Conservation (phyloP, 352 stramenopile species). For the Phytophthora hybrid region DNA sequence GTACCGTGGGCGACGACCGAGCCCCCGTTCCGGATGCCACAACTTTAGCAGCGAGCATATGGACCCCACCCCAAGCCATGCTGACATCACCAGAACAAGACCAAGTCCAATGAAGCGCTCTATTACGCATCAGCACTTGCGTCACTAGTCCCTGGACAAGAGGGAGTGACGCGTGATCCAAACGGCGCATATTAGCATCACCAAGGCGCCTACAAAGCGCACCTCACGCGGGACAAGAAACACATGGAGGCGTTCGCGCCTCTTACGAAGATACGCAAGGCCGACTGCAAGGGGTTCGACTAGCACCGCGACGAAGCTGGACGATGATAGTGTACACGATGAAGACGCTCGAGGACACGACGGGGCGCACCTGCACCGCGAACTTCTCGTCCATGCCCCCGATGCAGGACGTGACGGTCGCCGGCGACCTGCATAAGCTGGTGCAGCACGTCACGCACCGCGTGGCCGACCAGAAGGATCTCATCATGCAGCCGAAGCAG, state of each 20-base stretch:
- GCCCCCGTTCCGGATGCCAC: too few relatives aligned
- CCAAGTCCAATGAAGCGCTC: neutral
- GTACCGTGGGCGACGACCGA: too few relatives aligned
- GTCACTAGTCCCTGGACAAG: neutral
- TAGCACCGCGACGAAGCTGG: neutral
- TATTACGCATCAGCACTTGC: neutral
- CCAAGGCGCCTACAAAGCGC: neutral
- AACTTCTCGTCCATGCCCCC: constrained; percentile 82
- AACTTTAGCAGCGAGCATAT: too few relatives aligned
- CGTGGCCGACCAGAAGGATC: too few relatives aligned
- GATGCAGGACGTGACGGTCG: constrained; percentile 81
- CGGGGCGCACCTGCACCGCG: too few relatives aligned
- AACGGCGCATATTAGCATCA: neutral
- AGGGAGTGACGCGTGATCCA: neutral
- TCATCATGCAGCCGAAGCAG: too few relatives aligned
- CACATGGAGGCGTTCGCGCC: neutral
- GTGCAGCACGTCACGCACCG: neutral
- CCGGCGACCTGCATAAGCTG: constrained; percentile 18
- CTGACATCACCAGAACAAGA: neutral
- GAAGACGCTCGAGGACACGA: too few relatives aligned
- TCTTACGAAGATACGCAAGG: neutral
- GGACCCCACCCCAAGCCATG: too few relatives aligned
- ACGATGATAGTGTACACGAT: constrained; percentile 80
- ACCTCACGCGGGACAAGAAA: neutral
- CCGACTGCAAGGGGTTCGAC: neutral